Base-by-base conservation (phyloP, 2,329 filamentous ascomycete species). In the Cladosporium sp. region DNA sequence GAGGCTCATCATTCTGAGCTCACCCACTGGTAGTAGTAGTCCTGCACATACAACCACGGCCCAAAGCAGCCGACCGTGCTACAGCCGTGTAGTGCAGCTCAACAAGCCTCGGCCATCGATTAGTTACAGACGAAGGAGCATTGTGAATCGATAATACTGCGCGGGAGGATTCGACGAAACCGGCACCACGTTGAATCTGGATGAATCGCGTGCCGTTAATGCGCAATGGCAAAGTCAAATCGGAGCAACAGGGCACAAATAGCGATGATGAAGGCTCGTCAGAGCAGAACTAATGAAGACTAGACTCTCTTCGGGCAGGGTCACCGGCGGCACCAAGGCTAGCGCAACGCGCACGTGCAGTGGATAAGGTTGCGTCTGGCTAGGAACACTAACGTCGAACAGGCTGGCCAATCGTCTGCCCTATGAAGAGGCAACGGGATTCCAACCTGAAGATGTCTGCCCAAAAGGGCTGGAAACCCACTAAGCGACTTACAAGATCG, bases 401-500 rank as follows among this genome's bases (percentile, higher is more conserved):
- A n/a, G 21, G 31, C 55, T 14, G 52, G 16, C 52, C 52, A 55
- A 55, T 55, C 2, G 28, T 12, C 7, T 31, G 52, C 18, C 16
- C 40, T 21, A 55, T 3, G 28, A 29, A 21, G 29, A n/a, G 14
- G 55, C 29, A 57, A 6, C 8, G 21, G 6, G 55, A 57, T 8
- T 21, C 33, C 55, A 40, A 18, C 55, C 31, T 57, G 55, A 57
- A 57, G 55, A 57, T 40, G 55, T 12, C 3, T 10, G 52, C 55
- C 33, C 55, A 26, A 40, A 40, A 21, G 18, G 31, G 31, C 33
- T 31, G 55, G 10, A 57, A 21, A 33, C 12, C 55, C 55, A 57
- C 31, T 40, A 57, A 40, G 55, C 55, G 55, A 57, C 33, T 10
- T 35, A 23, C 56, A 46, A 16, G 56, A 59, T 59, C 56, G 56